Percentiles rank a stretch among this genome's conserved stretches.
phyloP scores from a whole-genome alignment of 805 yeast genomes.

The Clavispora carvajalis region DNA sequence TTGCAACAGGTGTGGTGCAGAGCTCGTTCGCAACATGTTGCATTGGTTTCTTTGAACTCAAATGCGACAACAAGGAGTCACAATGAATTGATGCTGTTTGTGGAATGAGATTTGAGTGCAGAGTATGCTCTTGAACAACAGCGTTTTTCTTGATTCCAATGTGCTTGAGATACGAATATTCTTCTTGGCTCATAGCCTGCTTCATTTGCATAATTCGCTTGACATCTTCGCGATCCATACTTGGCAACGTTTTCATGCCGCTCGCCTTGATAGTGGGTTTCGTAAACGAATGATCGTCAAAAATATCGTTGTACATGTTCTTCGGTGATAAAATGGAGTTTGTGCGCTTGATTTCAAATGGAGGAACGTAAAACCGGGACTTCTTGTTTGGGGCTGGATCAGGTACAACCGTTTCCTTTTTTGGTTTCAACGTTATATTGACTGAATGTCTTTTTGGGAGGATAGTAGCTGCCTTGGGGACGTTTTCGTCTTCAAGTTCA shows the following conservation, averaged over 20 bases:
- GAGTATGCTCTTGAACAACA: slow-evolving; percentile 16
- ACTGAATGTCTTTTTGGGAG: slow-evolving; percentile 2
- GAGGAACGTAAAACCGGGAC: slow-evolving; percentile 37
- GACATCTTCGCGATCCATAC: slow-evolving; percentile 44
- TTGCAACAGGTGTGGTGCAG: slow-evolving; percentile 24
- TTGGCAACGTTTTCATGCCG: slow-evolving; percentile 46
- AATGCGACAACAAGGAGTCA: slow-evolving; percentile 11
- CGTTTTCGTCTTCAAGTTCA: slow-evolving; percentile 14
- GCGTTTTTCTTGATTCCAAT: slow-evolving; percentile 18
- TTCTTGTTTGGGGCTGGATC: slow-evolving; percentile 1
- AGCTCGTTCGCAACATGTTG: slow-evolving; percentile 34
- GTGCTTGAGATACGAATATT: slow-evolving; percentile 31
- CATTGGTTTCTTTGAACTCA: slow-evolving; percentile 16
- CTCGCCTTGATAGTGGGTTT: slow-evolving; percentile 37
- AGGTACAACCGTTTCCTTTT: neutral
- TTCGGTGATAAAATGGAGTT: slow-evolving; percentile 31
- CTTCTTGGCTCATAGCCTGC: slow-evolving; percentile 36
- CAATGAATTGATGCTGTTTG: slow-evolving; percentile 13
- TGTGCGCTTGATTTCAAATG: slow-evolving; percentile 37
- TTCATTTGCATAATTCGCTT: slow-evolving; percentile 31
- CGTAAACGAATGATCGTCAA: slow-evolving; percentile 21
- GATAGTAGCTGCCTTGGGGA: slow-evolving; percentile 15
- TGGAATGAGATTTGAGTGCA: slow-evolving; percentile 7
- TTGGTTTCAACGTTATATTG: slow-evolving; percentile 5
- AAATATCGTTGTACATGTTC: slow-evolving; percentile 35